Evolutionary conservation across 1,284 basidiomycete genomes (phyloP).

Genomic region (Leucoagaricus sp.): DNA sequence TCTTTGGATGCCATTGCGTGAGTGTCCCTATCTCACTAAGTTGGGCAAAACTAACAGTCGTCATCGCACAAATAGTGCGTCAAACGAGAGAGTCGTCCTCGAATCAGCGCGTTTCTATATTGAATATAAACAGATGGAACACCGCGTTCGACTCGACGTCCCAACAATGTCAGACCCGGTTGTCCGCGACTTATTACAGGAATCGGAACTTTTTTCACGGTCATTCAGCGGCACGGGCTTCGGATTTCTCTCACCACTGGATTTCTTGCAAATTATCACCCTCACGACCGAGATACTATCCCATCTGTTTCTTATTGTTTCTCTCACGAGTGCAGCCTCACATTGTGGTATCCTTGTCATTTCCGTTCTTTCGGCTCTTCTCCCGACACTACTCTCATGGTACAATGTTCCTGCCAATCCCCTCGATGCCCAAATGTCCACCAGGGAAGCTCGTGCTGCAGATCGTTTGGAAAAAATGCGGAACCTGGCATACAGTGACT

Average conservation of each 20-base stretch:
- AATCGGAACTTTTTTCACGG: conserved; percentile 78
- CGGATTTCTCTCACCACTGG: conserved; percentile 73
- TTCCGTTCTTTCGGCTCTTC: conserved; percentile 56
- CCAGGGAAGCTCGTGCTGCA: conserved; percentile 58
- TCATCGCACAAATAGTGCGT: conserved; percentile 41
- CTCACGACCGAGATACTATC: conserved; percentile 69
- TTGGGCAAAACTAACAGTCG: conserved; percentile 20
- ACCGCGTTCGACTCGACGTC: conserved; percentile 74
- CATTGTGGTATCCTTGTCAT: conserved; percentile 59
- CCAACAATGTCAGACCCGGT: conserved; percentile 73
- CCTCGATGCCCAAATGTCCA: conserved; percentile 46
- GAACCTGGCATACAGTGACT: conserved; percentile 67
- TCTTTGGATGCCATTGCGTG: conserved; percentile 73
- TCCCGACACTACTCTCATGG: conserved; percentile 57
- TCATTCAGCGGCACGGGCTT: conserved; percentile 73
- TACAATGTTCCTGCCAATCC: conserved; percentile 40
- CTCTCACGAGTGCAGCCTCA: conserved; percentile 61
- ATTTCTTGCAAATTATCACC: conserved; percentile 73
- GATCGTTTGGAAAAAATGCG: conserved; percentile 75
- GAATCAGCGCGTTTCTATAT: conserved; percentile 70
- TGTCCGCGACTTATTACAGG: conserved; percentile 75
- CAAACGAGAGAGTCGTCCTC: conserved; percentile 70
- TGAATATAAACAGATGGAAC: conserved; percentile 75
- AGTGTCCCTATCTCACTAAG: conserved; percentile 32
- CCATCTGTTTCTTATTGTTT: conserved; percentile 65